Conservation (phyloP, 2,329 filamentous ascomycete genomes). For the Fusarium acutatum region DNA sequence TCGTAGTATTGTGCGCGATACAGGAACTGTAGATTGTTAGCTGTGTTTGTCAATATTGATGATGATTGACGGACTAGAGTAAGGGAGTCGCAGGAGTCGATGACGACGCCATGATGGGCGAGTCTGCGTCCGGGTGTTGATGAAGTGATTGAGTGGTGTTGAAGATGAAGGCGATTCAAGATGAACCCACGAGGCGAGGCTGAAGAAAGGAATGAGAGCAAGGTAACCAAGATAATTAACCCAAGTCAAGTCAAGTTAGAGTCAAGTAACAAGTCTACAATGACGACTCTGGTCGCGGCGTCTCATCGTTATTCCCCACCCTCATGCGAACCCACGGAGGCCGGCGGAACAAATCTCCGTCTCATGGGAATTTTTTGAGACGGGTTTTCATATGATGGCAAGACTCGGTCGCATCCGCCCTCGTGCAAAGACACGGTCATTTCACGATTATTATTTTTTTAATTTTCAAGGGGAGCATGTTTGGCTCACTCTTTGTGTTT, state of each 20-base stretch:
- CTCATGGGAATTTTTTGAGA: conserved; percentile 35
- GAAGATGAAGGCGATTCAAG: background rate
- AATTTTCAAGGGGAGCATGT: conserved; percentile 26
- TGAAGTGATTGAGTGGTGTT: background rate
- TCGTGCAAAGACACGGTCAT: background rate
- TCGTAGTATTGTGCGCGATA: conserved; percentile 92
- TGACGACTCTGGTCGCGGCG: conserved; percentile 28
- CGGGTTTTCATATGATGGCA: conserved; percentile 21
- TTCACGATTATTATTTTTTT: background rate
- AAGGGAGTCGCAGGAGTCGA: conserved; percentile 73
- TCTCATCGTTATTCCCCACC: conserved; percentile 40
- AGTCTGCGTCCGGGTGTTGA: background rate
- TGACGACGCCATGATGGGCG: conserved; percentile 71
- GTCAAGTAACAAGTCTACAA: conserved; percentile 23
- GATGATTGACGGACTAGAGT: conserved; percentile 69
- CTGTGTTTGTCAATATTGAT: background rate
- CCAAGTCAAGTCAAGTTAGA: background rate
- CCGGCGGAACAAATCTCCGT: conserved; percentile 36
- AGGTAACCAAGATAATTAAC: background rate
- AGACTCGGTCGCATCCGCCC: conserved; percentile 5
- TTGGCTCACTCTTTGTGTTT: background rate
- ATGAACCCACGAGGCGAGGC: background rate
- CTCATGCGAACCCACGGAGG: background rate
- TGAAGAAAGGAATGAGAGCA: conserved; percentile 1
- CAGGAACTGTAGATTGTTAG: conserved; percentile 71